These are phyloP conservation scores for Lichtheimia ornata DNA, from an alignment of 371 early-diverging fungal species.

Conservation along the genomic window DNA sequence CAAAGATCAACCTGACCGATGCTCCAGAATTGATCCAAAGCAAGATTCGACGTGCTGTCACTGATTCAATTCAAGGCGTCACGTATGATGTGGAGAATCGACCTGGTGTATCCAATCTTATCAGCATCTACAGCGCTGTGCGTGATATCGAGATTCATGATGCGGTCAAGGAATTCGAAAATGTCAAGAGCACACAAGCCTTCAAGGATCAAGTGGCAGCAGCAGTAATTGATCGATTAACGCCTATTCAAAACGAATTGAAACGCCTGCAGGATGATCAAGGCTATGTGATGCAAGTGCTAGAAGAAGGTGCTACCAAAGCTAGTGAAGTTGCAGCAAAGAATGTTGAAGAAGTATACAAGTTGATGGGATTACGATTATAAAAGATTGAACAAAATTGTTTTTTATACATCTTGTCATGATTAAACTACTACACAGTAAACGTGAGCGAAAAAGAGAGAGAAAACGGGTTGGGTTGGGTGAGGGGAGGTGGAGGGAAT, in stretches of 20 bases:
- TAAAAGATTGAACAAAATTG: neutral
- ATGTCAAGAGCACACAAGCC: constrained; percentile 50
- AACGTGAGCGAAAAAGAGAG: neutral
- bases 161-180: constrained; percentile 46
- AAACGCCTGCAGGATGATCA: constrained; percentile 56
- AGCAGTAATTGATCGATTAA: constrained; percentile 57
- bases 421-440: neutral
- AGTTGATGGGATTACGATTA: constrained; percentile 58
- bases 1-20: constrained; percentile 81
- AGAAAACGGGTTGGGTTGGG: too few species aligned
- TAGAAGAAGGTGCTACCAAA: constrained; percentile 63
- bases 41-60: constrained; percentile 78
- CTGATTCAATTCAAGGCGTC: constrained; percentile 71
- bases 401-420: too few species aligned
- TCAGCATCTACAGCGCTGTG: constrained; percentile 73
- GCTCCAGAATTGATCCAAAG: constrained; percentile 59
- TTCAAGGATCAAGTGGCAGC: constrained; percentile 80
- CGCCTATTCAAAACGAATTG: constrained; percentile 71
- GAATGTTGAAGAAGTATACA: constrained; percentile 59
- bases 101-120: constrained; percentile 86
- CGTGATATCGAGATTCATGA: constrained; percentile 40
- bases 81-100: constrained; percentile 72
- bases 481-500: neutral
- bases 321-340: constrained; percentile 56
- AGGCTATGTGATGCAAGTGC: constrained; percentile 62